phyloP scores from a whole-genome alignment of 495 filamentous ascomycete species.

The Penicillium coffeae region DNA sequence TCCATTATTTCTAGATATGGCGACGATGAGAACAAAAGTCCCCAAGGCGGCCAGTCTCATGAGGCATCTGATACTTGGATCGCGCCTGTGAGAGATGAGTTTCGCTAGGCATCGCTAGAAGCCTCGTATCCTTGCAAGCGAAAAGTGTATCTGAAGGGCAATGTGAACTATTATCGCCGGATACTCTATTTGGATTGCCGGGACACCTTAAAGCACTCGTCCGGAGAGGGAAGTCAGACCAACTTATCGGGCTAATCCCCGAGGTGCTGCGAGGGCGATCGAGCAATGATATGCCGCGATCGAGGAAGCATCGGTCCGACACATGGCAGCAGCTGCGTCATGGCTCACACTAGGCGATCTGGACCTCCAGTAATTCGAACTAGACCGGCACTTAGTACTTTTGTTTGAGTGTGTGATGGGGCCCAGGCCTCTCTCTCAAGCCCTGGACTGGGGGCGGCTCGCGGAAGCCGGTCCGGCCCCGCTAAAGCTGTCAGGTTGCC shows the following conservation, averaged over 20 bases:
- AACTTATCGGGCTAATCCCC: too few species aligned
- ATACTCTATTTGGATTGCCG: conserved; percentile 25
- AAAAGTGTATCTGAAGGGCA: conserved; percentile 3
- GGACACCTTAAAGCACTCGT: conserved; percentile 8
- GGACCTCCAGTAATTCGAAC: background rate
- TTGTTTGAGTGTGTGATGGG: background rate
- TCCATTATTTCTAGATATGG: conserved; percentile 1
- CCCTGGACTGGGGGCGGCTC: too few species aligned
- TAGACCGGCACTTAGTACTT: background rate
- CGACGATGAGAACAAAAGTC: background rate
- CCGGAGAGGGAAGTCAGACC: conserved; percentile 1
- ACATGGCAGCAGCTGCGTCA: background rate
- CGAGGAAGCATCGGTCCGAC: background rate
- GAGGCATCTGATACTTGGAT: background rate
- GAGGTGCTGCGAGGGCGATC: too few species aligned
- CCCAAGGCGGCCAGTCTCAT: background rate
- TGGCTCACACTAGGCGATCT: background rate
- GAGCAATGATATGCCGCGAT: conserved; percentile 13
- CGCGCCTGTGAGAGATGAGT: background rate
- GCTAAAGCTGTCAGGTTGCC: conserved; percentile 26
- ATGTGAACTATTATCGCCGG: conserved; percentile 5
- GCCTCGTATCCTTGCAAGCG: conserved; percentile 13
- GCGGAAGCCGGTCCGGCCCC: conserved; percentile 23
- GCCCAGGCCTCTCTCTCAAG: conserved; percentile 10
- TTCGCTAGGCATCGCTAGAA: background rate